Evolutionary conservation across 2,329 filamentous ascomycete species (phyloP), one percentile per base, ranked within the genome.

Genomic region (Claviceps sp.): DNA sequence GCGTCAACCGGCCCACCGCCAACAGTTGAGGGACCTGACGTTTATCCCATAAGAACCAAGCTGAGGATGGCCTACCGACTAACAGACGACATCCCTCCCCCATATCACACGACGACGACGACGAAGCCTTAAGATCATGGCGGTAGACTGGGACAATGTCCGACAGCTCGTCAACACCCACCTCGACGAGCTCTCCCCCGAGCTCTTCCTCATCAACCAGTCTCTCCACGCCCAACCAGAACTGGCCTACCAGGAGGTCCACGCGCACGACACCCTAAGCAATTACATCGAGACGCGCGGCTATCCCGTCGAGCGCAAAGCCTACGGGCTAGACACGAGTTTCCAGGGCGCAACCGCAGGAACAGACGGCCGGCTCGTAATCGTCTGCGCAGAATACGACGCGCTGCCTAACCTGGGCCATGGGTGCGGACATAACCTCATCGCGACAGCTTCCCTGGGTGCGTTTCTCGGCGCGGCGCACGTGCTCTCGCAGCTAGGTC

Each of bases 391-490:
- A 34, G 67, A 69, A 59, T 74, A 74, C 54, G 73, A 76, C 55
- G 72, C 72, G 0, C 65, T 74, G 0, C 70, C 70, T 0, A 63
- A 60, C 11, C 70, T 72, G 22, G 70, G 70, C n/a, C 70, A 73
- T 41, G 69, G 67, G 2, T 73, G 70, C 57, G 70, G 71, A 1
- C 71, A 73, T 60, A 72, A 73, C 57, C 61, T 73, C 18, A 72
- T 73, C 52, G 65, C 70, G 11, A 67, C 67, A 0, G 60, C 66
- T n/a, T 63, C 65, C 1, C 56, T 72, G 6, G 67, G 66, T 1
- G 63, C 67, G 5, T 72, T 71, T 45, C 58, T 72, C 13, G 68
- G 63, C 11, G 59, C 63, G 0, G 67, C 64, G 1, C 60, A 60
- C 1, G 63, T 64, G 0, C 57, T 72, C 26, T 59, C 62, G 36